These are phyloP conservation scores for Waltergamsia citrina DNA, from an alignment of 2,329 filamentous ascomycete genomes.

Conservation along the genomic window DNA sequence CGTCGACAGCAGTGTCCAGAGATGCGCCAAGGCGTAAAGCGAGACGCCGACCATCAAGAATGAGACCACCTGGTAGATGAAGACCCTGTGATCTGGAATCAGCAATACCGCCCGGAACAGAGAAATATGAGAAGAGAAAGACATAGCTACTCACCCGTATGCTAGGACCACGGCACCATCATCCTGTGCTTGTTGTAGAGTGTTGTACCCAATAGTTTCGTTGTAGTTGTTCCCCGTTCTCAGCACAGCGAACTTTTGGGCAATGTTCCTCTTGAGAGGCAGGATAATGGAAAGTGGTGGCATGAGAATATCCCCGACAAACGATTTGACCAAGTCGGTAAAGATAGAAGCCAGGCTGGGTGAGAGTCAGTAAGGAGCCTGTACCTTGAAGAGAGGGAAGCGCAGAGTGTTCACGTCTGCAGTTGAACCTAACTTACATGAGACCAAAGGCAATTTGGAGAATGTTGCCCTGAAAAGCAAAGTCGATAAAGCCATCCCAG, in stretches of 20 bases:
- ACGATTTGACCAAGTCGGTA: conserved; percentile 61
- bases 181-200: conserved; percentile 55
- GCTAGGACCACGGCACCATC: conserved; percentile 66
- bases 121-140: not conserved
- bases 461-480: conserved; percentile 66
- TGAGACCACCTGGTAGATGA: conserved; percentile 54
- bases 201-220: conserved; percentile 53
- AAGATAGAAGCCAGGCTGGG: conserved; percentile 59
- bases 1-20: conserved; percentile 51
- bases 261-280: conserved; percentile 61
- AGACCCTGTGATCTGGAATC: conserved; percentile 29
- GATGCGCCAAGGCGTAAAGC: conserved; percentile 52
- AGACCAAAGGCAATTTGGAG: conserved; percentile 67
- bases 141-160: conserved; percentile 43
- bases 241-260: conserved; percentile 64
- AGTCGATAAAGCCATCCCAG: conserved; percentile 60
- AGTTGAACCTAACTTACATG: conserved; percentile 40
- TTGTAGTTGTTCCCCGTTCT: conserved; percentile 45
- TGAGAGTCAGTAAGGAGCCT: not conserved
- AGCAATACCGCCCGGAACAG: not conserved
- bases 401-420: not conserved
- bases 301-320: conserved; percentile 61
- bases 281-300: conserved; percentile 60
- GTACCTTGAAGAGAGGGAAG: not conserved
- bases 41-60: conserved; percentile 57